Base-by-base conservation (phyloP, 1,139 yeast species). In the Hansenula anomala region DNA sequence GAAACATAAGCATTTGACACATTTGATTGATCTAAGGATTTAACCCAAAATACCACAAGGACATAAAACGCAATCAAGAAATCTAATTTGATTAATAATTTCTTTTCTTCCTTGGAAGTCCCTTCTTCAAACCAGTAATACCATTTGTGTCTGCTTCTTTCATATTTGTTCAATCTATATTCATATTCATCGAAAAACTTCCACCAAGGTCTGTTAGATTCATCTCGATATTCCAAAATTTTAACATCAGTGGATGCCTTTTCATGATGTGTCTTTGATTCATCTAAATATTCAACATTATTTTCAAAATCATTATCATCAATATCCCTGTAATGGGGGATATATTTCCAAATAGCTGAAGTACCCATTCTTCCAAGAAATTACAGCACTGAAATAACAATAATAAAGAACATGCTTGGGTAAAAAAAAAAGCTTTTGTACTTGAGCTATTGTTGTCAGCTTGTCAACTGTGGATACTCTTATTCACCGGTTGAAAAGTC, bases 101-200 rank as follows among this genome's bases (percentile, higher is more conserved):
- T 28, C 52, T 64, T 43, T 55, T 58, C 52, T 69, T 56, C 62
- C 72, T 72, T 15, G 64, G 78, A 0, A 69, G 73, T 79, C 41
- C 63, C 67, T 27, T 71, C 75, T 47, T 75, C 75, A 53, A 75
- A 80, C 87, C 87, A 80, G 36, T 73, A 66, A 56, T 68, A 79
- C 81, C 82, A 78, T 5, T 52, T 17, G 41, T 32, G 71, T 64
- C 25, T 61, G 51, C 5, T 54, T 49, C 27, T 59, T 58, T 42
- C 62, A 67, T n/a, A 14, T 27, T 60, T 58, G 42, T 62, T 67
- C 27, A 67, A 60, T 40, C 84, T 62, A 53, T 77, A 77, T 51
- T 78, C 83, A 47, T 71, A 75, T 53, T 77, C 83, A 52, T 77
- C 78, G 46, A 73, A 78, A 51, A 73, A 77, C 38, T 71, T 72